phyloP scores from a whole-genome alignment of 106 monocot species.

The Apostasia shenzhenica region DNA sequence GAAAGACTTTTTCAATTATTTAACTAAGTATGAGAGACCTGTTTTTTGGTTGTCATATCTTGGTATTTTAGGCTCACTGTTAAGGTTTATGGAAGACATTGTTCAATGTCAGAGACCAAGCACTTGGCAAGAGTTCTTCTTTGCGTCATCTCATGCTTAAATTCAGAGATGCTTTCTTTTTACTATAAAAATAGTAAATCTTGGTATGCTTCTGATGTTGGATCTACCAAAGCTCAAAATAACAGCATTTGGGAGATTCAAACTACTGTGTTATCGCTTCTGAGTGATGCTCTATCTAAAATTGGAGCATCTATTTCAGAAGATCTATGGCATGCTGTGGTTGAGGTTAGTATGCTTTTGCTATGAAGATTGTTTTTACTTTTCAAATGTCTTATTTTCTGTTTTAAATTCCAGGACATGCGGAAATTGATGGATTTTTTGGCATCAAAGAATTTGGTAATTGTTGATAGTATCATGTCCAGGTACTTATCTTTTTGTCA shows the following conservation, averaged over 20 bases:
- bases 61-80: constrained; percentile 34
- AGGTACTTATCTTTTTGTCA: constrained; percentile 35
- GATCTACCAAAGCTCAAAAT: constrained; percentile 14
- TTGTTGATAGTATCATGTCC: constrained; percentile 69
- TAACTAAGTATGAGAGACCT: too few relatives aligned
- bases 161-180: constrained; percentile 33
- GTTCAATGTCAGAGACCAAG: constrained; percentile 40
- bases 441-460: constrained; percentile 55
- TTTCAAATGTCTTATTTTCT: background rate
- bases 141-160: constrained; percentile 52
- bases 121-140: constrained; percentile 38
- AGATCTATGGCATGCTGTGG: constrained; percentile 50
- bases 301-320: constrained; percentile 43
- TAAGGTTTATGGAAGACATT: constrained; percentile 44
- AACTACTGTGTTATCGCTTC: constrained; percentile 46
- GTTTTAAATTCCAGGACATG: constrained; percentile 37
- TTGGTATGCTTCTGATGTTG: constrained; percentile 9
- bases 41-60: background rate
- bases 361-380: background rate
- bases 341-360: constrained; percentile 47
- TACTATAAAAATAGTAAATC: constrained; percentile 21
- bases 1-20: too few relatives aligned
- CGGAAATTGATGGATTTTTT: constrained; percentile 79
- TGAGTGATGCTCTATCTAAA: constrained; percentile 53
- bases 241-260: constrained; percentile 63